These are phyloP conservation scores for Thermothelomyces thermophilus DNA, from an alignment of 2,329 filamentous ascomycete genomes.

Conservation along the genomic window DNA sequence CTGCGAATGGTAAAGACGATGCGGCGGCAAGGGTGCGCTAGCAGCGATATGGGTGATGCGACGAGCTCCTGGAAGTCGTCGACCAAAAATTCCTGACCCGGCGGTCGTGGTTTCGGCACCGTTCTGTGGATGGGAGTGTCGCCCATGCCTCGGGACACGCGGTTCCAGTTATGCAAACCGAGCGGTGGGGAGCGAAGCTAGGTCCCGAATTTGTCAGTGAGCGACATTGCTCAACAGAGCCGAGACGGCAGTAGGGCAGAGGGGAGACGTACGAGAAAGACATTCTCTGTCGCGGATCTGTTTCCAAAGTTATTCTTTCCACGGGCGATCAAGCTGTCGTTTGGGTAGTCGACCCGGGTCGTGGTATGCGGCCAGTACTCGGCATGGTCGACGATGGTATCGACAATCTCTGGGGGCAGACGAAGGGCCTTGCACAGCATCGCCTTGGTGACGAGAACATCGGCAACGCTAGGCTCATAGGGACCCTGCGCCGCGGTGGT, in stretches of 20 bases:
- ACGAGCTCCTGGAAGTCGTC: conserved; percentile 33
- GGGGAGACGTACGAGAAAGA: conserved; percentile 33
- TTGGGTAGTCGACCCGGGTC: conserved; percentile 20
- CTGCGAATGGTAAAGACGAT: conserved; percentile 54
- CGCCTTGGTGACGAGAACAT: conserved; percentile 44
- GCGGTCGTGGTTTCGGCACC: conserved; percentile 10
- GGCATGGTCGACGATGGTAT: conserved; percentile 51
- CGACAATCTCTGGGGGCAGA: conserved; percentile 50
- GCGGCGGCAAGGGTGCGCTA: conserved; percentile 50
- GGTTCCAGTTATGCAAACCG: conserved; percentile 30
- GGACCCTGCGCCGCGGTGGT: background rate
- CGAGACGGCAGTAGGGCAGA: background rate
- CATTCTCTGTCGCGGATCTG: conserved; percentile 27
- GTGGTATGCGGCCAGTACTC: conserved; percentile 56
- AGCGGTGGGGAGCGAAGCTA: conserved; percentile 38
- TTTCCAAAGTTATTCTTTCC: background rate
- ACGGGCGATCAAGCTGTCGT: conserved; percentile 20
- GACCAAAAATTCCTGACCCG: conserved; percentile 28
- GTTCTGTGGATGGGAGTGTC: conserved; percentile 10
- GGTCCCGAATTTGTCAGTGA: conserved; percentile 1
- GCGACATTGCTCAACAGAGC: background rate
- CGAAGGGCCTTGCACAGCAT: conserved; percentile 33
- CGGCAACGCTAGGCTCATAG: conserved; percentile 36
- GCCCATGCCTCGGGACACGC: conserved; percentile 21
- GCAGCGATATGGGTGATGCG: conserved; percentile 34